Evolutionary conservation across 1,284 basidiomycete genomes (phyloP), one percentile per base, ranked within the genome.

Genomic region (Irpex sp.): DNA sequence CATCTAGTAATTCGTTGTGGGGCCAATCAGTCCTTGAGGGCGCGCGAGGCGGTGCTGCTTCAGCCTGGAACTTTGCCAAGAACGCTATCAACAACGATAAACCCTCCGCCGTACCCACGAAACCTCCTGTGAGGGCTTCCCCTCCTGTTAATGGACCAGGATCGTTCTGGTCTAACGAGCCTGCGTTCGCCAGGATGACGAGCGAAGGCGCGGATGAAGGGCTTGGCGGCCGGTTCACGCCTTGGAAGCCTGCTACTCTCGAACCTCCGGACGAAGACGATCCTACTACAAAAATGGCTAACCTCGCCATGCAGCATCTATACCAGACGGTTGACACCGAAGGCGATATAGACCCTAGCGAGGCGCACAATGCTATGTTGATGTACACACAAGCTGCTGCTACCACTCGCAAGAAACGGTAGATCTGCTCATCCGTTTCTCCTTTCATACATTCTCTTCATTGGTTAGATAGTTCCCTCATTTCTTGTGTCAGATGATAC

Each of bases 221-320:
- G 33, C 49, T 21, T 50, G 61, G 62, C 26, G 51, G 57, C 15
- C 37, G 63, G 43, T 65, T 62, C 58, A 51, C 53, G 3, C 61
- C 61, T 2, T 65, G 63, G 63, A 50, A 33, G 26, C 63, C 63
- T 3, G 21, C 56, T 17, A 9, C 21, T 4, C 17, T n/a, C n/a
- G 56, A 11, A n/a, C 35, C 53, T 5, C 21, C 26, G 17, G 54
- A 61, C 15, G 53, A 33, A 26, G 36, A 21, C 35, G 62, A 54
- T 35, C 37, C 59, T 17, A 58, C 57, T 13, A 59, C 58, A 39
- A 65, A 62, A 37, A 65, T 65, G 60, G 61, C 61, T 8, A 60
- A 62, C 15, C 58, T 65, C 17, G 63, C 60, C 3, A 37, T 62
- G 6, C 51, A 65, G 50, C 61, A 62, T 39, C 55, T 65, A 17